Evolutionary conservation across 2,329 filamentous ascomycete genomes (phyloP).

Genomic region (Tolypocladium ophioglossoides): DNA sequence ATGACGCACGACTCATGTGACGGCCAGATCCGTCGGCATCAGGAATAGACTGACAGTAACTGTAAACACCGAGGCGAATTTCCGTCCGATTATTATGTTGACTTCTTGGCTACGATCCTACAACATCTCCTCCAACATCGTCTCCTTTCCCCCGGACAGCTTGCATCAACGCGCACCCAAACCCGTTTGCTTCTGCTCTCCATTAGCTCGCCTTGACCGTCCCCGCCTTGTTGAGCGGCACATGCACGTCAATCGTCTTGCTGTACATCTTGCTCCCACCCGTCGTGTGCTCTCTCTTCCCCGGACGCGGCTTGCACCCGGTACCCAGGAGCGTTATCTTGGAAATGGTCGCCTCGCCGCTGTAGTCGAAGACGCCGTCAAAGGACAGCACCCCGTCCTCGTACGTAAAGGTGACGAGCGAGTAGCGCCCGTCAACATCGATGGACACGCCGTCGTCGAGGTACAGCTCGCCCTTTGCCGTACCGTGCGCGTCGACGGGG

Average conservation of each 20-base stretch:
- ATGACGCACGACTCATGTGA: neutral
- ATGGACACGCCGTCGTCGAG: slow-evolving; percentile 67
- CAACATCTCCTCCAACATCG: neutral
- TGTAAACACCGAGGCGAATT: neutral
- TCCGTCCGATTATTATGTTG: neutral
- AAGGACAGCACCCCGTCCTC: slow-evolving; percentile 37
- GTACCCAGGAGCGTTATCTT: slow-evolving; percentile 40
- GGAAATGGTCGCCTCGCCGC: slow-evolving; percentile 28
- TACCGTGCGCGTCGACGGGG: slow-evolving; percentile 50
- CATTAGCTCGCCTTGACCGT: slow-evolving; percentile 1
- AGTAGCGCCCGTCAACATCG: slow-evolving; percentile 41
- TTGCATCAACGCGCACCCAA: neutral
- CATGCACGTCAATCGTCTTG: slow-evolving; percentile 11
- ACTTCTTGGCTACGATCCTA: neutral
- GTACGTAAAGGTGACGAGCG: slow-evolving; percentile 49
- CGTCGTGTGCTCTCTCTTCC: slow-evolving; percentile 1
- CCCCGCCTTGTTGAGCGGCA: slow-evolving; percentile 10
- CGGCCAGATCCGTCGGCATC: neutral
- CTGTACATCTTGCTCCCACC: slow-evolving; percentile 6
- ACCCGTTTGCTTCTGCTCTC: neutral
- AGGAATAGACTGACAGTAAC: neutral
- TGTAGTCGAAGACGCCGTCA: slow-evolving; percentile 44
- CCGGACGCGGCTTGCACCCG: neutral
- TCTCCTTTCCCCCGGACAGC: too few species aligned
- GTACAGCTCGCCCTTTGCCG: slow-evolving; percentile 58